These are phyloP conservation scores for Leucoagaricus sp. DNA, from an alignment of 1,284 basidiomycete genomes.

Conservation along the genomic window DNA sequence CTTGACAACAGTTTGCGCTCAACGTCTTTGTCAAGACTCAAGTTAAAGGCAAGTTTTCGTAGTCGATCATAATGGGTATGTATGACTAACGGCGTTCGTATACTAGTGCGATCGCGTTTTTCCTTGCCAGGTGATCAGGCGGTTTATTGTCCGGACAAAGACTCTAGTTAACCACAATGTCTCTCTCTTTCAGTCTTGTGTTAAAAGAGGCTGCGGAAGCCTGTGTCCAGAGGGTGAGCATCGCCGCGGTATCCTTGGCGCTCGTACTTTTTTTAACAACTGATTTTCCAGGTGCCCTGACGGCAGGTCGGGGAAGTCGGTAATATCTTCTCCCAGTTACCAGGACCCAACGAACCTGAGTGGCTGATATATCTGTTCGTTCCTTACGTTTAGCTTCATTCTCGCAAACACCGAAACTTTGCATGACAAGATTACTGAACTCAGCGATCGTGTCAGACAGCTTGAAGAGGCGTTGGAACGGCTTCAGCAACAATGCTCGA, in stretches of 20 bases:
- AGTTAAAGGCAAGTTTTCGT: constrained; percentile 46
- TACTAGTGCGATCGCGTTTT: constrained; percentile 65
- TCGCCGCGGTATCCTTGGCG: neutral
- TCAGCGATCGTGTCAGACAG: constrained; percentile 59
- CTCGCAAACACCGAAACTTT: constrained; percentile 65
- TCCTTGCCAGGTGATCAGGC: constrained; percentile 47
- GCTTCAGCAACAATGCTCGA: constrained; percentile 40
- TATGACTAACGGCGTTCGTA: constrained; percentile 13
- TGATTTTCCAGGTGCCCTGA: constrained; percentile 40
- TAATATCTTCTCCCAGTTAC: constrained; percentile 21
- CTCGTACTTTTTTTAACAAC: constrained; percentile 3
- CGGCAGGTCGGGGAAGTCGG: constrained; percentile 52
- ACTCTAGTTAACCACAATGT: neutral
- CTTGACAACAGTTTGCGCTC: constrained; percentile 1
- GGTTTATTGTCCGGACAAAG: constrained; percentile 2
- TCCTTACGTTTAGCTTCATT: constrained; percentile 46
- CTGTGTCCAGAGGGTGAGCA: constrained; percentile 57
- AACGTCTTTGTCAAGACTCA: constrained; percentile 39
- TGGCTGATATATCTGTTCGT: constrained; percentile 3
- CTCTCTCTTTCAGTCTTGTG: constrained; percentile 44
- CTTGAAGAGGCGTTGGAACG: constrained; percentile 57
- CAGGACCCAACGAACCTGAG: neutral
- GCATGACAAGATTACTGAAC: constrained; percentile 58
- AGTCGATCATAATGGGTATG: constrained; percentile 13
- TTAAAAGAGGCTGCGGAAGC: constrained; percentile 60